Conservation (phyloP, 305 asterid species). For the Lippia alba region DNA sequence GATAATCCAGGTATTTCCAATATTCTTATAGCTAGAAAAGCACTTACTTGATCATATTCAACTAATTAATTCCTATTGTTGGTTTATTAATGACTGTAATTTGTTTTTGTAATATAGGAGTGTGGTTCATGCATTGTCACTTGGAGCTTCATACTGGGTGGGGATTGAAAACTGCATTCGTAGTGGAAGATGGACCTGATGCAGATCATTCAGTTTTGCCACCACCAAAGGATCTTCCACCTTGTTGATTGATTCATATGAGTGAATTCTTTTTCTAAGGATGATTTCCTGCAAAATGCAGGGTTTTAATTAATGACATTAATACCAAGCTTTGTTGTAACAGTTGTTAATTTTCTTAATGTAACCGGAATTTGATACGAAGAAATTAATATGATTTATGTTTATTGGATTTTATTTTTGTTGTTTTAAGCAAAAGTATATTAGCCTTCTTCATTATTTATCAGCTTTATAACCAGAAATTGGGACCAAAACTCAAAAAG, state of each 20-base stretch:
- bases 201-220: conserved; percentile 46
- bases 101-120: conserved; percentile 35
- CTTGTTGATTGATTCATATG: conserved; percentile 29
- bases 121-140: conserved; percentile 64
- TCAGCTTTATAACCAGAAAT: background rate
- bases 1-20: conserved; percentile 59
- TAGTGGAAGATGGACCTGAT: conserved; percentile 55
- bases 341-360: conserved; percentile 25
- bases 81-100: background rate
- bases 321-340: background rate
- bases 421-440: background rate
- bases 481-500: background rate
- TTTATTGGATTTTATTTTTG: conserved; percentile 26
- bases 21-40: too few species aligned
- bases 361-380: conserved; percentile 1
- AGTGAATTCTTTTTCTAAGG: conserved; percentile 14
- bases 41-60: background rate
- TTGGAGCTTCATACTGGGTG: conserved; percentile 62
- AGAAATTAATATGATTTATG: conserved; percentile 4
- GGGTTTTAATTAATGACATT: background rate
- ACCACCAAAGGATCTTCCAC: conserved; percentile 59
- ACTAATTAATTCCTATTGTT: too few species aligned
- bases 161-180: conserved; percentile 59
- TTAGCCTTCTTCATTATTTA: too few species aligned
- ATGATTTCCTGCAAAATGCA: conserved; percentile 31